Evolutionary conservation across 345 rosid species (phyloP), one percentile per base, ranked within the genome.

Genomic region (Rhizophora apiculata): DNA sequence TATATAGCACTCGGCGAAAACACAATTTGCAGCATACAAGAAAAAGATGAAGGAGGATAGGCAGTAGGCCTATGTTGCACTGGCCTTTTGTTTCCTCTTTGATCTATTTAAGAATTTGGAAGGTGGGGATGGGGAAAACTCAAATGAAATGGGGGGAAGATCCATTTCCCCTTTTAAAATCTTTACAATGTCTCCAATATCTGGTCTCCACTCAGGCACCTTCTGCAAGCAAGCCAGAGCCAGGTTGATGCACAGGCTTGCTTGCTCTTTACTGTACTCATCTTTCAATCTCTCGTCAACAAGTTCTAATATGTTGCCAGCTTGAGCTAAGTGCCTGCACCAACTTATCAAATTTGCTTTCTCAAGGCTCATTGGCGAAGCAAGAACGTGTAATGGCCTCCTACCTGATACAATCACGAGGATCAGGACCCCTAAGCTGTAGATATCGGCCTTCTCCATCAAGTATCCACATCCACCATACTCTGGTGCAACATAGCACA

Each of bases 381-480:
- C 93, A 65, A 92, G 93, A 57, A 92, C 96, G 56, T 92, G 94
- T 56, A 96, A 71, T 26, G 99, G 98, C 84, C 99, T 86, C 75
- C 97, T 83, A 62, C 99, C 99, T 0, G 98, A 96, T 29, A 96
- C 81, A 10, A 96, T 88, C 77, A 96, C 97, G 5, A 96, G 94
- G 55, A 96, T 82, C 80, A 96, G 70, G 43, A 96, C 99, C 24
- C 99, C 99, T 43, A 96, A 85, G 72, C 97, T 92, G 78, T 96
- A 96, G 63, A 96, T 86, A 79, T 96, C 99, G 0, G 96, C 94
- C 82, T 96, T 96, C 89, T 96, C 99, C 87, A 92, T 85, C 72
- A 92, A 67, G 76, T 87, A 90, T 34, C 97, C 96, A 53, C 90
- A 90, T 20, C 94, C 91, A 56, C 98, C 93, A 37, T 87, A 86